phyloP scores from a whole-genome alignment of 305 asterid species.

The Caryopteris hybrid region DNA sequence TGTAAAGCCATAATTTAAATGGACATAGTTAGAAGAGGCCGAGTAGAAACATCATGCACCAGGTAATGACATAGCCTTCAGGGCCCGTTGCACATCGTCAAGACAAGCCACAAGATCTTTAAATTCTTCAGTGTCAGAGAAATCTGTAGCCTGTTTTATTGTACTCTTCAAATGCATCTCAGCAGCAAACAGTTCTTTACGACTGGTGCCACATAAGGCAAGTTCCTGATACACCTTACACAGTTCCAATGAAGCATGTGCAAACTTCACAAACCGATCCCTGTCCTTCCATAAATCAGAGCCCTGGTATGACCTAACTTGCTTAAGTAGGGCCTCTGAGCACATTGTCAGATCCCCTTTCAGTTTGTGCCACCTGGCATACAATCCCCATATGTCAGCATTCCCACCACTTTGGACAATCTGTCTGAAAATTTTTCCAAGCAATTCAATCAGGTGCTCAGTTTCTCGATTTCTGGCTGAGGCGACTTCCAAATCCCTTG shows the following conservation, averaged over 20 bases:
- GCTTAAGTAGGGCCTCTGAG: slow-evolving; percentile 89
- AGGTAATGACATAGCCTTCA: slow-evolving; percentile 31
- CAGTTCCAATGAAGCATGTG: slow-evolving; percentile 76
- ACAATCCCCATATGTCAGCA: slow-evolving; percentile 76
- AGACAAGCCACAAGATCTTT: slow-evolving; percentile 58
- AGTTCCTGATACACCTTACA: slow-evolving; percentile 68
- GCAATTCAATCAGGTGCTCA: slow-evolving; percentile 47
- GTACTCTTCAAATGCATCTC: slow-evolving; percentile 88
- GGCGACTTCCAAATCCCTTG: slow-evolving; percentile 19
- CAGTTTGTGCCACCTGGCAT: slow-evolving; percentile 86
- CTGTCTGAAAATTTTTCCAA: slow-evolving; percentile 67
- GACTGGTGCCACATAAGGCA: slow-evolving; percentile 38
- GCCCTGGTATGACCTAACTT: slow-evolving; percentile 86
- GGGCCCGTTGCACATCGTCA: slow-evolving; percentile 53
- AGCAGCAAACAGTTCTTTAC: slow-evolving; percentile 71
- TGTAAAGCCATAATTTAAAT: not conserved
- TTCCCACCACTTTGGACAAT: slow-evolving; percentile 60
- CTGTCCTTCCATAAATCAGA: slow-evolving; percentile 77
- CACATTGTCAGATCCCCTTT: slow-evolving; percentile 89
- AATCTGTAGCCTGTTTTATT: slow-evolving; percentile 59
- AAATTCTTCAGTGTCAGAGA: slow-evolving; percentile 53
- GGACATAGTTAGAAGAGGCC: not conserved
- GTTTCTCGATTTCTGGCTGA: slow-evolving; percentile 45
- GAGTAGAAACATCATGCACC: slow-evolving; percentile 25
- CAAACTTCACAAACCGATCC: slow-evolving; percentile 75